phyloP scores from a whole-genome alignment of 2,329 filamentous ascomycete genomes.

The Rhinocladiella similis region DNA sequence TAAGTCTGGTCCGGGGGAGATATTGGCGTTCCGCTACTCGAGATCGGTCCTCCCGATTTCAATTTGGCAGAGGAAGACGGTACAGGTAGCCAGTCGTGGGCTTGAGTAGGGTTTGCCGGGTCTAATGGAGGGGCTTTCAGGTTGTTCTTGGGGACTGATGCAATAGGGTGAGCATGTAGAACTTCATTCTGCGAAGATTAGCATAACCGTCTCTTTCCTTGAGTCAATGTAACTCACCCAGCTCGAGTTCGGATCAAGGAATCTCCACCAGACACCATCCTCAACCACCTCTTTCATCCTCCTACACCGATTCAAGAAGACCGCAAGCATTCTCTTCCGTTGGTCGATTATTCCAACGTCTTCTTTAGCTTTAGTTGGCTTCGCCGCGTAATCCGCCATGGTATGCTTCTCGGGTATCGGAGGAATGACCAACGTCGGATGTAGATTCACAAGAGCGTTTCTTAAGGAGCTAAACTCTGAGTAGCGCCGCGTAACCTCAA shows the following conservation, averaged over 20 bases:
- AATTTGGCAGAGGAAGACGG: constrained; percentile 85
- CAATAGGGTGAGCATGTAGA: constrained; percentile 84
- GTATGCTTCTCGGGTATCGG: constrained; percentile 98
- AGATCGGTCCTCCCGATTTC: constrained; percentile 52
- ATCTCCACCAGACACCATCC: constrained; percentile 96
- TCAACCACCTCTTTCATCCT: constrained; percentile 88
- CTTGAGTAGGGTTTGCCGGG: constrained; percentile 85
- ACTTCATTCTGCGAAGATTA: constrained; percentile 72
- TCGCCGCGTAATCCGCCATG: constrained; percentile 97
- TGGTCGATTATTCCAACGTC: constrained; percentile 96
- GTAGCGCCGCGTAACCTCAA: constrained; percentile 92
- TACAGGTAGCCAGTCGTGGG: constrained; percentile 83
- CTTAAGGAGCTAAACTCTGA: constrained; percentile 94
- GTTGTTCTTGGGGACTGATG: constrained; percentile 89
- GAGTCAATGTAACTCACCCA: constrained; percentile 66
- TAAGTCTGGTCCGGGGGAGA: constrained; percentile 53
- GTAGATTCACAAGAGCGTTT: constrained; percentile 83
- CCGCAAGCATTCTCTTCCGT: constrained; percentile 92
- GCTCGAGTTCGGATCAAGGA: constrained; percentile 95
- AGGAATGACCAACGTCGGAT: constrained; percentile 92
- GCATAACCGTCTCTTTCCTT: constrained; percentile 22
- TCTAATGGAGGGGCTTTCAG: constrained; percentile 94
- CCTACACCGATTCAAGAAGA: constrained; percentile 91
- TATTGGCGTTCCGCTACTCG: constrained; percentile 53
- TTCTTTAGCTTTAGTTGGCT: constrained; percentile 96